A percentile compares a stretch with the other conserved stretches of the same genome.
phyloP scores from a whole-genome alignment of 306 rosid species.

The Lathyrus sativus region DNA sequence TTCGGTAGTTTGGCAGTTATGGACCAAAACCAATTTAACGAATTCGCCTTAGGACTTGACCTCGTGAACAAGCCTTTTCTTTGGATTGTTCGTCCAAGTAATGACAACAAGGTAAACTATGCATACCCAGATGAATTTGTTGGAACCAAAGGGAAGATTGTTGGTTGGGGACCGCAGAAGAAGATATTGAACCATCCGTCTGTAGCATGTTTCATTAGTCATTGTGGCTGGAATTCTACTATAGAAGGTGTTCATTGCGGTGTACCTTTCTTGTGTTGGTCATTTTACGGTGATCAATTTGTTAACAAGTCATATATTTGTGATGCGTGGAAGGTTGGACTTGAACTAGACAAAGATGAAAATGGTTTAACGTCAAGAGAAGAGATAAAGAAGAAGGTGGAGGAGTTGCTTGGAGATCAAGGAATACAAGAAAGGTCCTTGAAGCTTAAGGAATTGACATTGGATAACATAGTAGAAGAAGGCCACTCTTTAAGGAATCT shows the following conservation, averaged over 20 bases:
- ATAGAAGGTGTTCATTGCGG: slow-evolving; percentile 40
- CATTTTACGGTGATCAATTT: slow-evolving; percentile 39
- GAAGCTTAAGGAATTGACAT: slow-evolving; percentile 30
- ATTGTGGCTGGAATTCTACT: slow-evolving; percentile 62
- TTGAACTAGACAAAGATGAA: slow-evolving; percentile 43
- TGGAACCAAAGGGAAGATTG: slow-evolving; percentile 39
- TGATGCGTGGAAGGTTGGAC: slow-evolving; percentile 45
- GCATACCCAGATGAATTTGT: slow-evolving; percentile 37
- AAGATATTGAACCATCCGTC: slow-evolving; percentile 50
- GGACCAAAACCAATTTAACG: slow-evolving; percentile 41
- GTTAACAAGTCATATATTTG: slow-evolving; percentile 34
- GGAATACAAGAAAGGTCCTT: slow-evolving; percentile 37
- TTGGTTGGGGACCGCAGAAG: slow-evolving; percentile 47
- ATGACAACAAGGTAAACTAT: slow-evolving; percentile 1
- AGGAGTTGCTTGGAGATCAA: slow-evolving; percentile 38
- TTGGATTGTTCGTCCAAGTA: slow-evolving; percentile 48
- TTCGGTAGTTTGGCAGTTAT: slow-evolving; percentile 38
- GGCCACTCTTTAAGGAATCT: slow-evolving; percentile 31
- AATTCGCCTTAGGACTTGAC: slow-evolving; percentile 42
- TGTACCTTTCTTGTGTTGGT: slow-evolving; percentile 46
- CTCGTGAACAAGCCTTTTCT: slow-evolving; percentile 41
- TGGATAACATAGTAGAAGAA: slow-evolving; percentile 12
- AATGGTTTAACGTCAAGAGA: slow-evolving; percentile 39
- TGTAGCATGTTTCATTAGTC: slow-evolving; percentile 52
- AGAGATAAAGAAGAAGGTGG: slow-evolving; percentile 52